Evolutionary conservation across 176 grass and related monocot genomes (phyloP).

Genomic region (Zoysia japonica): DNA sequence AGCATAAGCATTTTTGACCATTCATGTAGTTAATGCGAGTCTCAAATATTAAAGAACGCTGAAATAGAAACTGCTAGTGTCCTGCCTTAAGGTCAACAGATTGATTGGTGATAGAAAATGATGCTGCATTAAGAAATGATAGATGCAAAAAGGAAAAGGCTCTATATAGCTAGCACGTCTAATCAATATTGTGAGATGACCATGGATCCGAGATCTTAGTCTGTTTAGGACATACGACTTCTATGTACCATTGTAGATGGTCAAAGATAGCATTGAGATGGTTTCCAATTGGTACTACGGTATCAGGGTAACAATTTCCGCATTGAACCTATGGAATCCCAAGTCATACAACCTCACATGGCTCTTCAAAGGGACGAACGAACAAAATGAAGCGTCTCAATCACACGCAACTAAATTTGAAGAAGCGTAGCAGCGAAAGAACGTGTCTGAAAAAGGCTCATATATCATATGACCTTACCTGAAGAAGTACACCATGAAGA

Average conservation of each 20-base stretch:
- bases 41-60: neutral
- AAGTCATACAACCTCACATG: conserved; percentile 18
- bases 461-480: neutral
- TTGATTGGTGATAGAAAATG: conserved; percentile 23
- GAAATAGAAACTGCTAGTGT: conserved; percentile 15
- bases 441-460: neutral
- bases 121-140: neutral
- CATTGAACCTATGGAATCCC: conserved; percentile 10
- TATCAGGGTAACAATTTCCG: conserved; percentile 25
- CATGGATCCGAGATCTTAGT: conserved; percentile 24
- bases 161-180: conserved; percentile 4
- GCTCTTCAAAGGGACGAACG: neutral
- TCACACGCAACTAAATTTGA: neutral
- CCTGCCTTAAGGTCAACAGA: conserved; percentile 14
- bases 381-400: neutral
- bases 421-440: neutral
- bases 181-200: conserved; percentile 18
- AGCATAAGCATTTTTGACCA: conserved; percentile 10
- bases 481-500: neutral
- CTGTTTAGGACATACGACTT: neutral
- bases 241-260: neutral
- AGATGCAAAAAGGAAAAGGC: neutral
- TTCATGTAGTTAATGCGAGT: conserved; percentile 4
- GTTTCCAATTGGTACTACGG: neutral
- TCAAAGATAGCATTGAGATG: conserved; percentile 25